Base-by-base conservation (phyloP, 192 early-diverging fungal genomes). In the Backusella westeae region DNA sequence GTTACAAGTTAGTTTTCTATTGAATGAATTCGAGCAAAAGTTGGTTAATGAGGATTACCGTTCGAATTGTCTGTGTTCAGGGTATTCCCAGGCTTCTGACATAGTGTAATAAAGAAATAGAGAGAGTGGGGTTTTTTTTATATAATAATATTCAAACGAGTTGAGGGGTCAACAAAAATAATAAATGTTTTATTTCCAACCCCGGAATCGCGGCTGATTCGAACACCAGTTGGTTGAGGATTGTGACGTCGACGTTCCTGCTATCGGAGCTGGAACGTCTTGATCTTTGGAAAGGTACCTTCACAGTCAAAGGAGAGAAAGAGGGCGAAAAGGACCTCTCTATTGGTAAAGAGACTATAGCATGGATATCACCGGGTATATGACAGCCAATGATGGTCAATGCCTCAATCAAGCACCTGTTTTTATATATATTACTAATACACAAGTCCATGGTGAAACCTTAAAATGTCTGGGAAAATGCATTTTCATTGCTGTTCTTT, bases 31-130 rank as follows among this genome's bases (percentile, higher is more conserved):
- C 32, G 12, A 23, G 5, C 26, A 73, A 9, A 34, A 3, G 32
- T 3, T 32, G 32, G 32, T 32, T 32, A 32, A 32, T 32, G 21
- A 42, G 19, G 2, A 38, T 75, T 26, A 81, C 80, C 82, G 78
- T 65, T 83, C 82, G 42, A 75, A 83, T 77, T 75, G 69, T 75
- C 59, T 77, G 38, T 83, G 82, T 56, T 83, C 78, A 71, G 82
- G 78, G 29, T 83, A 83, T 77, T 83, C 82, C 82, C 82, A 83
- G 56, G 77, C 46, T 73, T 78, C 75, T 26, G 82, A 63, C 56
- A 63, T 63, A 63, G 26, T 63, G 56, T 63, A 63, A 63, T 63
- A 9, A 59, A 63, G 23, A 73, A 79, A 39, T 69, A 69, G 32
- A 69, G 32, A 69, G 39, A 69, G 68, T 39, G 68, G 35, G 68